phyloP scores from a whole-genome alignment of 176 grass and related monocot genomes.

The Juncus effusus region DNA sequence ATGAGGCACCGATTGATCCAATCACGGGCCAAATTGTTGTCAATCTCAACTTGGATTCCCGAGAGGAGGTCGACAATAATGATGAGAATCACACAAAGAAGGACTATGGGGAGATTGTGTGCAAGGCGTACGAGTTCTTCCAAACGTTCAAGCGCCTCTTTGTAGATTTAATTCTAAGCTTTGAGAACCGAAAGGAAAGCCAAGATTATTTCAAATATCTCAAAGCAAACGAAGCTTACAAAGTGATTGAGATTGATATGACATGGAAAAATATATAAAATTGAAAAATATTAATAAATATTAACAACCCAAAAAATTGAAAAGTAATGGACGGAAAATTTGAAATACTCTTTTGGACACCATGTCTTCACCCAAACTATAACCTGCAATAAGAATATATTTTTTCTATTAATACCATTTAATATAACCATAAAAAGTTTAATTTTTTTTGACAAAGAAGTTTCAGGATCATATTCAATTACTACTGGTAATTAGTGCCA shows the following conservation, averaged over 20 bases:
- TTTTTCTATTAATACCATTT: no score
- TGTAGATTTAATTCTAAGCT: slow-evolving; percentile 60
- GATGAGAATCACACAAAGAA: background rate
- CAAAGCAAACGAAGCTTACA: slow-evolving; percentile 4
- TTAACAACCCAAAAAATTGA: no score
- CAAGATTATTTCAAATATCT: slow-evolving; percentile 15
- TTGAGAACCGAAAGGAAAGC: slow-evolving; percentile 32
- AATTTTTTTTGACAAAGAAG: no score
- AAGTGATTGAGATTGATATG: slow-evolving; percentile 46
- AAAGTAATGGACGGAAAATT: no score
- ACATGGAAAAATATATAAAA: no score
- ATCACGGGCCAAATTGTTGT: background rate
- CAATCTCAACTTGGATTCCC: background rate
- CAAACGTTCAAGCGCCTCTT: slow-evolving; percentile 41
- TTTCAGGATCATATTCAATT: no score
- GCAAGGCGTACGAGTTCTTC: slow-evolving; percentile 41
- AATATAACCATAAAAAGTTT: no score
- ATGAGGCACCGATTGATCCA: background rate
- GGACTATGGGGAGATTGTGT: slow-evolving; percentile 25
- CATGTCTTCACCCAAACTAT: no score
- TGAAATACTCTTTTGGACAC: no score
- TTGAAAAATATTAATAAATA: no score
- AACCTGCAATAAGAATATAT: no score
- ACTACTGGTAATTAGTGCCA: no score
- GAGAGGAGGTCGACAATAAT: background rate